phyloP scores from a whole-genome alignment of 352 stramenopile species.

The Heterotrichella gracilis region DNA sequence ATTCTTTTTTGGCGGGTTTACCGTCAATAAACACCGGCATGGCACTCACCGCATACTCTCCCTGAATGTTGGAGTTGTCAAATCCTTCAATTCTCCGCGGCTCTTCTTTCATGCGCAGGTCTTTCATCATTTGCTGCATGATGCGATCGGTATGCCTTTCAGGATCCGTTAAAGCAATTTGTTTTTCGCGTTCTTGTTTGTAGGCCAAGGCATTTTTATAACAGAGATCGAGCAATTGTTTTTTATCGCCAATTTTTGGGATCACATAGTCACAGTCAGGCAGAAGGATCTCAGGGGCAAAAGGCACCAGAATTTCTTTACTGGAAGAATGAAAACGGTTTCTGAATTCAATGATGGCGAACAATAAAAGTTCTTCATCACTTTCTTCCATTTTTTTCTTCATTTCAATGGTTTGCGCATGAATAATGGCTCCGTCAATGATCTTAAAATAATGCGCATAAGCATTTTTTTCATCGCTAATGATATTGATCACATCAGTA shows the following conservation, averaged over 20 bases:
- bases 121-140: background rate
- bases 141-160: background rate
- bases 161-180: background rate
- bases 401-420: background rate
- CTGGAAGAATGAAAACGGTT: background rate
- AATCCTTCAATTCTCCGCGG: background rate
- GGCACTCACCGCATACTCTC: background rate
- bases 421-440: background rate
- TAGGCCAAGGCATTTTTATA: background rate
- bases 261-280: background rate
- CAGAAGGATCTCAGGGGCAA: background rate
- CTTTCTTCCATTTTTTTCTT: background rate
- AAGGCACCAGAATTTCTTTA: background rate
- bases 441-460: slow-evolving; percentile 6
- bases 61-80: background rate
- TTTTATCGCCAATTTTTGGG: background rate
- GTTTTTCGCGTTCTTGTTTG: slow-evolving; percentile 4
- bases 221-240: background rate
- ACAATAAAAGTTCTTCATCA: background rate
- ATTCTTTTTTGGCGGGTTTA: slow-evolving; percentile 1
- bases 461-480: slow-evolving; percentile 6
- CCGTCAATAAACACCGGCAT: background rate
- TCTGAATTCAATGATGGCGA: background rate
- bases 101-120: background rate
- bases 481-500: background rate